Conservation (phyloP, 2,329 filamentous ascomycete genomes). For the Neoscytalidium dimidiatum region DNA sequence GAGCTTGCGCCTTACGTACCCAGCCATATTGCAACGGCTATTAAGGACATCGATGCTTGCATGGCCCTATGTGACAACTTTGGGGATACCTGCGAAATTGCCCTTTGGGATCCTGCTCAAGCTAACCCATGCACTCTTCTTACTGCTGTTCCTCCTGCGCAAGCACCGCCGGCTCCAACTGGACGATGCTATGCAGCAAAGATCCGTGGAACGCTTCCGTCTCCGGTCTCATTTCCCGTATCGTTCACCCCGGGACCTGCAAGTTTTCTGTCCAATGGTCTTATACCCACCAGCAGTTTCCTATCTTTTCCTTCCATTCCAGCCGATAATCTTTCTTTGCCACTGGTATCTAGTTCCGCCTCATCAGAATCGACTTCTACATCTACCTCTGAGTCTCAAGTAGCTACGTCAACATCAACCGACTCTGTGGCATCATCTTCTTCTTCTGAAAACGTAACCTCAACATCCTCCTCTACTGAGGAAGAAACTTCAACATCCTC, state of each 20-base stretch:
- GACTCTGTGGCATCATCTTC: background rate
- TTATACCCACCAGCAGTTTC: too few species aligned
- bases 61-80: background rate
- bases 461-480: background rate
- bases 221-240: background rate
- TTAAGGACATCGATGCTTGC: constrained; percentile 1
- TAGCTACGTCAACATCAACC: too few species aligned
- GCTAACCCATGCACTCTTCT: background rate
- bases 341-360: background rate
- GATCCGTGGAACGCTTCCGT: background rate
- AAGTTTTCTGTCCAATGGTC: background rate
- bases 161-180: background rate
- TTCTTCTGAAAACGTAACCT: background rate
- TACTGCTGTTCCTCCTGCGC: background rate
- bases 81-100: background rate
- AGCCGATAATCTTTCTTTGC: background rate
- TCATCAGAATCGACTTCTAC: background rate
- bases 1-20: background rate
- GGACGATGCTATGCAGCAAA: constrained; percentile 3
- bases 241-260: background rate
- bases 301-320: background rate
- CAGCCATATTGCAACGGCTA: background rate
- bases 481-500: background rate
- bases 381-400: background rate
- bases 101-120: background rate